Base-by-base conservation (phyloP, 1,284 basidiomycete genomes). In the Mycosarcoma maydis region DNA sequence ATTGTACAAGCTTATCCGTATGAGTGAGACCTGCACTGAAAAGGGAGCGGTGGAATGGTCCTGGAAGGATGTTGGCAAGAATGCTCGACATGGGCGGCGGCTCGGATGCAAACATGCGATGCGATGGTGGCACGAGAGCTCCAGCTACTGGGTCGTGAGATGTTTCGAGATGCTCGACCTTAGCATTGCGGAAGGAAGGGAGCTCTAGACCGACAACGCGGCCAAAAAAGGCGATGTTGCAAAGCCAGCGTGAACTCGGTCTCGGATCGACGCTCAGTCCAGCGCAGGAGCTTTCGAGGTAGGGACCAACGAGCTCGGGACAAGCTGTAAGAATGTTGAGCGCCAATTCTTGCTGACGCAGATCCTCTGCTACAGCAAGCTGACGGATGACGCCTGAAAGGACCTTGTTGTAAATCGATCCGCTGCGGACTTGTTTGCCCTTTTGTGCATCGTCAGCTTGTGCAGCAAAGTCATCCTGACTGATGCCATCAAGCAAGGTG, bases 211-310 rank as follows among this genome's bases (percentile, higher is more conserved):
- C 89, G 41, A 95, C 85, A 29, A 94, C 86, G 3, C 87, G 85
- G 0, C 89, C 90, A 36, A 92, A 86, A 77, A 93, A 91, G 3
- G 91, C 86, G 58, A 94, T 88, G 50, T 92, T 94, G 2, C 90
- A 88, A 27, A 96, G 88, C 93, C 93, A 97, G 74, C 90, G 89
- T 0, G 91, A 91, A 6, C 90, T 90, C 0, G 94, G 86, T 1
- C 91, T 87, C 0, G 94, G 92, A 68, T 97, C 94, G 7, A 96
- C 85, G 0, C 90, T 90, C 87, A 89, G 29, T 86, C 86, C 16
- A 87, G 82, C 91, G 5, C 40, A 37, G 24, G 72, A 45, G 49
- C 16, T 36, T 20, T 32, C 32, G 27, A 85, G 85, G 46, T 76
- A 92, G 86, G 90, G 88, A 0, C 90, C 85, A 2, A 93, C 88